Conservation (phyloP, 495 filamentous ascomycete genomes). For the Talaromyces borbonicus region DNA sequence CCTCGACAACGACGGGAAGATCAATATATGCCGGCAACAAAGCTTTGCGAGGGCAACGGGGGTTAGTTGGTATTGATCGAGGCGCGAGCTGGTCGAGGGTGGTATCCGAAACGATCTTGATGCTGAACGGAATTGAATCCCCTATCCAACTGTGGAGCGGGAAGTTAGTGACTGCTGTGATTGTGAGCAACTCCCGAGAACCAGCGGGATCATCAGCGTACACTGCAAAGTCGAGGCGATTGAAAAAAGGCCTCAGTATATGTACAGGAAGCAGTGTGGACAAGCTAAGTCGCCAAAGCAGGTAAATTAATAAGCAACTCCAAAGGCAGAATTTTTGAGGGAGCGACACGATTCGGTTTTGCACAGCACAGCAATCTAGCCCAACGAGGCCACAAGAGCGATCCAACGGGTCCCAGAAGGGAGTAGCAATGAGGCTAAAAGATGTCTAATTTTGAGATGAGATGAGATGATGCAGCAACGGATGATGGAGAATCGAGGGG, state of each 20-base stretch:
- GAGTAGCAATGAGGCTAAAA: too few species aligned
- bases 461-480: too few species aligned
- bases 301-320: conserved; percentile 7
- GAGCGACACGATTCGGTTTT: neutral
- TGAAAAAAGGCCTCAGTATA: too few species aligned
- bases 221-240: neutral
- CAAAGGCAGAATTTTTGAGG: conserved; percentile 17
- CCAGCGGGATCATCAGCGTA: conserved; percentile 1
- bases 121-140: too few species aligned
- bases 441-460: too few species aligned
- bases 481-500: too few species aligned
- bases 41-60: conserved; percentile 2
- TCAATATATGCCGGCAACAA: conserved; percentile 8
- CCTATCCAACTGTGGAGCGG: conserved; percentile 2
- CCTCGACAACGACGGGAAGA: conserved; percentile 25
- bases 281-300: conserved; percentile 7
- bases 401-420: neutral
- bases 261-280: conserved; percentile 1
- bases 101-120: neutral
- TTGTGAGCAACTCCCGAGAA: neutral
- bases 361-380: neutral
- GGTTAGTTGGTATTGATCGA: neutral
- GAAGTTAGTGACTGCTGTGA: neutral
- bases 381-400: neutral
- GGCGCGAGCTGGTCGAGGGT: neutral